Evolutionary conservation across 2,329 filamentous ascomycete species (phyloP), one percentile per base, ranked within the genome.

Genomic region (Talaromyces sp.): DNA sequence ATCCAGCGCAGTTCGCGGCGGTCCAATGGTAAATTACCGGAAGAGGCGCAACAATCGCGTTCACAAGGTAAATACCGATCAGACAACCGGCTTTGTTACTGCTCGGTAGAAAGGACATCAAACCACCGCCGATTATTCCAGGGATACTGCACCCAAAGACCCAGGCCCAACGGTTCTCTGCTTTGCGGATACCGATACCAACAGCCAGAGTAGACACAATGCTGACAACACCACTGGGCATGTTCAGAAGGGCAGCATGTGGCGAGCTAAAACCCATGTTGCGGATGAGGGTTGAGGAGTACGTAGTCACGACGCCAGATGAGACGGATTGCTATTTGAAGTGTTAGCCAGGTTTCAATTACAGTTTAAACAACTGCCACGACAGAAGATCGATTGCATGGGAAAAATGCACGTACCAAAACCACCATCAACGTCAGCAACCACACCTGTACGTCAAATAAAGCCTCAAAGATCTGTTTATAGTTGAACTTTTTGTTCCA

Each of bases 401-500:
- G 1, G 24, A 27, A 11, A 58, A 16, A 22, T 9, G 3, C 9
- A 61, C 65, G 11, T 48, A 66, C 65, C 39, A 66, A 41, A 24
- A 66, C 47, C 13, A 66, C 65, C 57, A 63, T 75, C 24, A 82
- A 60, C 11, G 71, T 73, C 27, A 82, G 70, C 11, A 81, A 70
- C 79, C 78, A 82, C 3, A 83, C 77, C 63, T 85, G 82, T 1
- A 78, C 68, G 45, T 84, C 79, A 7, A 65, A 39, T 9, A 84
- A 70, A 7, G 77, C 77, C 72, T 85, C 83, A 54, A 75, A 68
- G 14, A 85, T 75, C 58, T 85, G 83, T 13, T 76, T 71, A 3
- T 70, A 52, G 63, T 85, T 83, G 69, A 85, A 78, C 45, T 77
- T 75, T 57, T 82, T 81, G 69, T 82, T 83, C 68, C 83, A 80